A percentile compares a stretch with the other conserved stretches of the same genome.
Evolutionary conservation across 2,329 filamentous ascomycete species (phyloP).

Genomic region (Tolypocladium paradoxum): DNA sequence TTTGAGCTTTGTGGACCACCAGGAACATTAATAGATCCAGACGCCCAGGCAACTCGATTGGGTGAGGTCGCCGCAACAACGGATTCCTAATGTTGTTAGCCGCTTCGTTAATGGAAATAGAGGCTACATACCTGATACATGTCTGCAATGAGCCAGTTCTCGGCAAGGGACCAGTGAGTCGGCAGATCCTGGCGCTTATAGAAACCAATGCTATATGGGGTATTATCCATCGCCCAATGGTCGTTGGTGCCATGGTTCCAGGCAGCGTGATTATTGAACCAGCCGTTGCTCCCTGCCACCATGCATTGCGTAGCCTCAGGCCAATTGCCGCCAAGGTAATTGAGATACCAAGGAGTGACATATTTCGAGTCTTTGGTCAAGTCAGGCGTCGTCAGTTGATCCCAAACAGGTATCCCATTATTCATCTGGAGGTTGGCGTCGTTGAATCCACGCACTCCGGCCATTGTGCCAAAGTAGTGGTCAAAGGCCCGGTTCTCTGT

Average conservation of each 20-base stretch:
- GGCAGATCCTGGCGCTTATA: conserved; percentile 41
- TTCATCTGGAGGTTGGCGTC: conserved; percentile 45
- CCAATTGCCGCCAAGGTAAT: conserved; percentile 40
- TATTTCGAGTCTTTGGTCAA: conserved; percentile 28
- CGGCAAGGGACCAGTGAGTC: conserved; percentile 42
- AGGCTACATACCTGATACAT: conserved; percentile 38
- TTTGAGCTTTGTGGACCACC: conserved; percentile 28
- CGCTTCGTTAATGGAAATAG: conserved; percentile 12
- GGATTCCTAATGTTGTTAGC: conserved; percentile 20
- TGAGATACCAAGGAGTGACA: conserved; percentile 43
- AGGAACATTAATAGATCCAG: conserved; percentile 39
- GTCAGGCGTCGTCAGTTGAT: conserved; percentile 30
- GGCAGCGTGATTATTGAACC: conserved; percentile 38
- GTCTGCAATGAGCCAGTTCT: conserved; percentile 42
- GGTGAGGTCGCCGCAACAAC: conserved; percentile 41
- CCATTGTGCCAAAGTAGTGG: conserved; percentile 45
- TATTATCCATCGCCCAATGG: conserved; percentile 42
- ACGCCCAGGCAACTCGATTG: conserved; percentile 39
- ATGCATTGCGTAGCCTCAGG: conserved; percentile 43
- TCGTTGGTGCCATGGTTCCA: conserved; percentile 40
- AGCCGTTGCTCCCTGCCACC: conserved; percentile 38
- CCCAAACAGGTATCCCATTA: conserved; percentile 31
- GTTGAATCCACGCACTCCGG: conserved; percentile 42
- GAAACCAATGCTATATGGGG: conserved; percentile 41
- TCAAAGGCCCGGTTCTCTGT: conserved; percentile 25